Evolutionary conservation across 768 basidiomycete genomes (phyloP).

Genomic region (Trametes villosa): DNA sequence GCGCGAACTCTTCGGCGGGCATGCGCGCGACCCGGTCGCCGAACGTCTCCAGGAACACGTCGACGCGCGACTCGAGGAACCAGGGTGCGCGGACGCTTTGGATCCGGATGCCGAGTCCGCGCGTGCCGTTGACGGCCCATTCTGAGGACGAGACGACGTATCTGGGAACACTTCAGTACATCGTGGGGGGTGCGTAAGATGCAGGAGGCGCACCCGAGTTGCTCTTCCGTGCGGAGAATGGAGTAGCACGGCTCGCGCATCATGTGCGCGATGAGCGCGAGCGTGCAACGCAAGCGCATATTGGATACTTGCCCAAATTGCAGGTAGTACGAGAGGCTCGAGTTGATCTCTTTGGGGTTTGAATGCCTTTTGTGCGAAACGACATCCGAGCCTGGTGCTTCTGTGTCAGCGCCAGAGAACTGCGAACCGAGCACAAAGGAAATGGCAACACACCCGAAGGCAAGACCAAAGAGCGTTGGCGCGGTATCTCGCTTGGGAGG

Average conservation of each 20-base stretch:
- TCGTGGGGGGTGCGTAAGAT: neutral
- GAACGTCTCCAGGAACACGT: constrained; percentile 28
- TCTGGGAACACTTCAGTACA: constrained; percentile 7
- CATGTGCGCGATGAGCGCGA: constrained; percentile 49
- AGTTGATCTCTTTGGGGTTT: constrained; percentile 52
- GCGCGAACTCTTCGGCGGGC: constrained; percentile 14
- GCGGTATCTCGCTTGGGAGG: constrained; percentile 42
- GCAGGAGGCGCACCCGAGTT: constrained; percentile 44
- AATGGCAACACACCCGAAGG: constrained; percentile 38
- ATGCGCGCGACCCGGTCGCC: constrained; percentile 22
- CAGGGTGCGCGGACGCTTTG: constrained; percentile 30
- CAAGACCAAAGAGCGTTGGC: constrained; percentile 45
- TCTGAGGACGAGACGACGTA: constrained; percentile 27
- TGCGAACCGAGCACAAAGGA: neutral
- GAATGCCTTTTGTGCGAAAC: constrained; percentile 43
- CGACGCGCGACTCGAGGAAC: constrained; percentile 31
- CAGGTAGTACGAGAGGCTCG: constrained; percentile 49
- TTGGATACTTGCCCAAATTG: constrained; percentile 51
- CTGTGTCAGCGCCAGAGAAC: neutral
- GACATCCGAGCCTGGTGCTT: constrained; percentile 40
- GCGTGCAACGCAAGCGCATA: constrained; percentile 38
- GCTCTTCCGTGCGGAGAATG: constrained; percentile 55
- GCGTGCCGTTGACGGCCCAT: constrained; percentile 24
- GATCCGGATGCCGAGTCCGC: constrained; percentile 30
- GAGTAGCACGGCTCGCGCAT: constrained; percentile 52